Conservation (phyloP, 495 filamentous ascomycete species). For the Hyaloscypha hepaticicola region DNA sequence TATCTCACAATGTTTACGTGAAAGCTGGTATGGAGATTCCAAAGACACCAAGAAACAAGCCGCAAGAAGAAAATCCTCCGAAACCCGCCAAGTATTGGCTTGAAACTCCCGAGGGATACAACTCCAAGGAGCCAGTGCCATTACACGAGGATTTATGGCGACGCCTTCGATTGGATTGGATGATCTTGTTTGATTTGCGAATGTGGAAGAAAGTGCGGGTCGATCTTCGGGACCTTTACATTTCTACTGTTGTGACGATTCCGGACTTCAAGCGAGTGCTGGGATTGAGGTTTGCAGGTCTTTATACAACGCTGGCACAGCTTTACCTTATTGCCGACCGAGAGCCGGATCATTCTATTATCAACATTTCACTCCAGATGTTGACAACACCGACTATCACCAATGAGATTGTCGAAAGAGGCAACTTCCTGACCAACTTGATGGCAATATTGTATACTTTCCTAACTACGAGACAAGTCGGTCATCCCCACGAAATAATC, state of each 20-base stretch:
- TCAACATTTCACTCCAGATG: conserved; percentile 95
- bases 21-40: conserved; percentile 57
- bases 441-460: conserved; percentile 98
- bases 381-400: conserved; percentile 95
- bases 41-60: conserved; percentile 46
- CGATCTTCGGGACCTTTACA: conserved; percentile 89
- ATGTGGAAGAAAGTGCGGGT: conserved; percentile 95
- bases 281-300: conserved; percentile 83
- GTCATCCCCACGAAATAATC: conserved; percentile 83
- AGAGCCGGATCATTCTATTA: conserved; percentile 97
- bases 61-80: conserved; percentile 52
- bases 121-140: conserved; percentile 55
- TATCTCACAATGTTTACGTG: conserved; percentile 52
- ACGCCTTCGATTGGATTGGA: conserved; percentile 88
- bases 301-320: conserved; percentile 92
- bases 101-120: conserved; percentile 67
- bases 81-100: conserved; percentile 69
- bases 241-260: conserved; percentile 91
- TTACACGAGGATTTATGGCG: conserved; percentile 81
- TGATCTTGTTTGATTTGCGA: conserved; percentile 93
- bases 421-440: conserved; percentile 94
- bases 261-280: conserved; percentile 96
- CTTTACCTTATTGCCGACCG: conserved; percentile 94
- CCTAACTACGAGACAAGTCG: conserved; percentile 90
- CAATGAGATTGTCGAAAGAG: conserved; percentile 85